Conservation (phyloP, 345 rosid species). For the Eutrema japonicum region DNA sequence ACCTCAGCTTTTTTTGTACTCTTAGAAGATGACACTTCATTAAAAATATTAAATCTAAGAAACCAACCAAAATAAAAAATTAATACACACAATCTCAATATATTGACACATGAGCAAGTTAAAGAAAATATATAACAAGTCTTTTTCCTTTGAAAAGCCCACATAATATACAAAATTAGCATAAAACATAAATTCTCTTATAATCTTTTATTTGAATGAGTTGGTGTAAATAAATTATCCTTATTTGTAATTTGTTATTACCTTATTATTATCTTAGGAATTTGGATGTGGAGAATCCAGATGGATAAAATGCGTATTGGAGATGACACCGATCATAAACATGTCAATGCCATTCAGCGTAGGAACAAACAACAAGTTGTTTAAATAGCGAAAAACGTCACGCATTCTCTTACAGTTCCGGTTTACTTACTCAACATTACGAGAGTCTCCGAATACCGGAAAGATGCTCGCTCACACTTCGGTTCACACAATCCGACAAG, state of each 20-base stretch:
- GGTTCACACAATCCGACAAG: conserved; percentile 77
- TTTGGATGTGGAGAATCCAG: conserved; percentile 84
- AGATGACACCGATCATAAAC: conserved; percentile 68
- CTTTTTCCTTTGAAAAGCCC: conserved; percentile 16
- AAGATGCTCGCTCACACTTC: conserved; percentile 84
- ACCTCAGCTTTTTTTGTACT: no score
- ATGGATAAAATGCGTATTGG: conserved; percentile 83
- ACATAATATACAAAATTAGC: background rate
- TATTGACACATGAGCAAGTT: no score
- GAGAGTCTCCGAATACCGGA: conserved; percentile 72
- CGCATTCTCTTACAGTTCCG: conserved; percentile 54
- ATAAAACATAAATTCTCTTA: conserved; percentile 13
- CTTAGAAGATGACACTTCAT: no score
- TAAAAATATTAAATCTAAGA: no score
- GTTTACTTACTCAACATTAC: conserved; percentile 79
- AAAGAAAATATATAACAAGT: conserved; percentile 26
- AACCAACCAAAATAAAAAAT: no score
- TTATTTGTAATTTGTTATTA: background rate
- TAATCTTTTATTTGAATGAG: background rate
- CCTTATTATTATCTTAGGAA: conserved; percentile 53
- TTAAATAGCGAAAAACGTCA: conserved; percentile 56
- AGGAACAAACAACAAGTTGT: conserved; percentile 74
- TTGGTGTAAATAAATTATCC: conserved; percentile 26
- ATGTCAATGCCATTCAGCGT: conserved; percentile 57
- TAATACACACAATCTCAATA: no score